phyloP scores from a whole-genome alignment of 352 stramenopile species.

The Globisporangium recalcitrans region DNA sequence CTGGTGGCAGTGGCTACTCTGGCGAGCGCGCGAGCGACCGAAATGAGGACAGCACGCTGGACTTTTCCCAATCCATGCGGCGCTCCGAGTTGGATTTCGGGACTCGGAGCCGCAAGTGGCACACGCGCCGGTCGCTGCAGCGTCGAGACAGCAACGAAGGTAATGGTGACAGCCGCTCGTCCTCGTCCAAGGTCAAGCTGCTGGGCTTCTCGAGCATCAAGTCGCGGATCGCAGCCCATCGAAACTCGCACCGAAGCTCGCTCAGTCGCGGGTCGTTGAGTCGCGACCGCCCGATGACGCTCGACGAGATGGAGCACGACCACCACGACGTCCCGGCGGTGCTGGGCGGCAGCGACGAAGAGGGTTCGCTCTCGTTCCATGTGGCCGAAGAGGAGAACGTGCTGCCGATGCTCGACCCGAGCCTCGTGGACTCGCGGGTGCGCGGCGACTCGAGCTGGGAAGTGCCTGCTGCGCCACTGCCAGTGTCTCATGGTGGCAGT shows the following conservation, averaged over 20 bases:
- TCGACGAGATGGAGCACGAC: conserved; percentile 12
- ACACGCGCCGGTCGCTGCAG: conserved; percentile 5
- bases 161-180: neutral
- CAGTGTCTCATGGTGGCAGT: neutral
- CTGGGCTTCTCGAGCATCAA: conserved; percentile 16
- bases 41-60: neutral
- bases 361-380: neutral
- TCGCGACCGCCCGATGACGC: conserved; percentile 12
- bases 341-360: conserved; percentile 5
- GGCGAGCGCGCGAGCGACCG: neutral
- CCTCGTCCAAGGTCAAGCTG: conserved; percentile 11
- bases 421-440: conserved; percentile 23
- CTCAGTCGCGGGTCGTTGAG: conserved; percentile 10
- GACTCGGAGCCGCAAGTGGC: conserved; percentile 19
- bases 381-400: conserved; percentile 18
- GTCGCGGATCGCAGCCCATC: conserved; percentile 7
- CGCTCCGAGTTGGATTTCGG: conserved; percentile 31
- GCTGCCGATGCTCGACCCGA: conserved; percentile 31
- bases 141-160: conserved; percentile 9
- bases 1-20: neutral
- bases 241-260: conserved; percentile 8
- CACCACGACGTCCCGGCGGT: conserved; percentile 9
- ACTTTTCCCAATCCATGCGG: conserved; percentile 13
- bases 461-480: conserved; percentile 7
- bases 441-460: conserved; percentile 40